phyloP scores from a whole-genome alignment of 768 basidiomycete genomes.

The Lactarius vividus region DNA sequence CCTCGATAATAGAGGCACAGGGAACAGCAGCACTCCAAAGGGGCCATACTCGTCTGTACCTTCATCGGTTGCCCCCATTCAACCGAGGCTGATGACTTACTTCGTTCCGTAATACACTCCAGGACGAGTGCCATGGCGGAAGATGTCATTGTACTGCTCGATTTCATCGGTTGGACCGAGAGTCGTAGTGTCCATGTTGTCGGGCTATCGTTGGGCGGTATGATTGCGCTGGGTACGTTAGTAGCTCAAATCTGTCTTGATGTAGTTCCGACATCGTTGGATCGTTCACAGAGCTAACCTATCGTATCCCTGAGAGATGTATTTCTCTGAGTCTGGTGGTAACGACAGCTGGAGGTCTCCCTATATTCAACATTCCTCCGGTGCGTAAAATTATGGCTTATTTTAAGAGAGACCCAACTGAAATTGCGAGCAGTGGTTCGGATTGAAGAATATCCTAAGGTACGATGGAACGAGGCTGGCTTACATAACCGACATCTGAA shows the following conservation, averaged over 20 bases:
- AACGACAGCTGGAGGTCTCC: constrained; percentile 62
- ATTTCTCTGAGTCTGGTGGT: constrained; percentile 63
- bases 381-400: constrained; percentile 38
- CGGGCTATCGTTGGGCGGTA: constrained; percentile 76
- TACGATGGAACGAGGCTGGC: not conserved
- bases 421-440: constrained; percentile 27
- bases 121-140: constrained; percentile 80
- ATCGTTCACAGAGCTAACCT: constrained; percentile 55
- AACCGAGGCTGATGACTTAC: not conserved
- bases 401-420: not conserved
- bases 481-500: no score
- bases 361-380: constrained; percentile 61
- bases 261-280: not conserved
- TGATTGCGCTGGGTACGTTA: constrained; percentile 70
- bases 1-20: constrained; percentile 85
- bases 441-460: constrained; percentile 19
- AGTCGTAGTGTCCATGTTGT: constrained; percentile 64
- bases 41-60: constrained; percentile 72
- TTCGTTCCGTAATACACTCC: constrained; percentile 1
- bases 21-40: constrained; percentile 64
- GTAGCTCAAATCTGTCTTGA: not conserved
- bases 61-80: constrained; percentile 10
- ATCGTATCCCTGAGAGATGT: constrained; percentile 62
- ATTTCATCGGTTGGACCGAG: constrained; percentile 70
- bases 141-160: constrained; percentile 62